phyloP scores from a whole-genome alignment of 768 basidiomycete species.

The Asterophora parasitica region DNA sequence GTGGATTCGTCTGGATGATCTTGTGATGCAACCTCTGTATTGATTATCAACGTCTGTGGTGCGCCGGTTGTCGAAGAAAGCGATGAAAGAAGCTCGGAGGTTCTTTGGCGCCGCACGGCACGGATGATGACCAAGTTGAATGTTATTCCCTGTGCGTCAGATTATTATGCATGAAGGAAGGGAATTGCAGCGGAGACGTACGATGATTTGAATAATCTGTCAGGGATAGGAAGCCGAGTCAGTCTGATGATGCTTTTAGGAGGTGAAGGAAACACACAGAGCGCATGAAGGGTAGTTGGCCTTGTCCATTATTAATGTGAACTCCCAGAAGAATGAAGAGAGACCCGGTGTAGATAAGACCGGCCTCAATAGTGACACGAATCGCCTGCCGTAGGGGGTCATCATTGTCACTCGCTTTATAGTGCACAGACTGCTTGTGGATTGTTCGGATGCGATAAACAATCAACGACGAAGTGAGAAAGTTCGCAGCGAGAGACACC shows the following conservation, averaged over 20 bases:
- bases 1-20: too few species aligned
- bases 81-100: too few species aligned
- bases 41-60: too few species aligned
- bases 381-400: slow-evolving; percentile 4
- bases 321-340: slow-evolving; percentile 3
- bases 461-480: slow-evolving; percentile 7
- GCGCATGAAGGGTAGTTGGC: slow-evolving; percentile 1
- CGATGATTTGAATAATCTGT: too few species aligned
- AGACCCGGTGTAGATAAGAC: slow-evolving; percentile 3
- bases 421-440: slow-evolving; percentile 3
- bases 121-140: too few species aligned
- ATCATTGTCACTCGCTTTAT: neutral
- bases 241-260: too few species aligned
- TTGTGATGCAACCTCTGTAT: too few species aligned
- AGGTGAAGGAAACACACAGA: neutral
- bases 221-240: neutral
- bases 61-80: too few species aligned
- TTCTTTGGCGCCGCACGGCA: too few species aligned
- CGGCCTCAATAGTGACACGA: slow-evolving; percentile 8
- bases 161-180: too few species aligned
- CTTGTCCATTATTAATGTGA: neutral
- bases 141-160: too few species aligned
- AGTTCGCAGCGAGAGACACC: slow-evolving; percentile 1
- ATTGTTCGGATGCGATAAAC: slow-evolving; percentile 4
- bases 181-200: too few species aligned